Evolutionary conservation across 148 eudicot genomes (phyloP).

Genomic region (Salicornia ramosissima): DNA sequence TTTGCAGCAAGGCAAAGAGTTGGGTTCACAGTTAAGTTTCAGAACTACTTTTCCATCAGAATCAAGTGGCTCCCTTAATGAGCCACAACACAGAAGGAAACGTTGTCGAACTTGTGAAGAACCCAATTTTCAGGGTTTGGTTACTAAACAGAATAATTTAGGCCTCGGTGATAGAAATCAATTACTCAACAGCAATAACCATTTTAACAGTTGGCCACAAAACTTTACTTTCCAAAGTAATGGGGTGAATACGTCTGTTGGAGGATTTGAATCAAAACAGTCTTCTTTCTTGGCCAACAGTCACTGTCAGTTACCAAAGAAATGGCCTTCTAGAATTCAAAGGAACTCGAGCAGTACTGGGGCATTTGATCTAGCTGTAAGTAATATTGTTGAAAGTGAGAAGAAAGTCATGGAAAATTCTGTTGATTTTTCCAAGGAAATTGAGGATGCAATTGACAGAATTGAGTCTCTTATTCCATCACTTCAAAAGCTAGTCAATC

Average conservation of each 20-base stretch:
- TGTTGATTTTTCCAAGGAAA: slow-evolving; percentile 34
- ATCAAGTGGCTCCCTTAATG: slow-evolving; percentile 13
- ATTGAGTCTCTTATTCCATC: slow-evolving; percentile 40
- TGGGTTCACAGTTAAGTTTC: background rate
- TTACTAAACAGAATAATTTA: background rate
- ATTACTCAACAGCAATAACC: background rate
- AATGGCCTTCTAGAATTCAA: background rate
- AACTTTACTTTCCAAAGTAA: background rate
- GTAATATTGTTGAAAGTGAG: slow-evolving; percentile 12
- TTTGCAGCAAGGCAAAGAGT: slow-evolving; percentile 7
- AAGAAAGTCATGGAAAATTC: background rate
- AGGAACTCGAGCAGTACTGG: slow-evolving; percentile 8
- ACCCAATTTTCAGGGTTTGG: slow-evolving; percentile 12
- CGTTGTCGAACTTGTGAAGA: slow-evolving; percentile 23
- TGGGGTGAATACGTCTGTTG: background rate
- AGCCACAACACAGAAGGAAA: slow-evolving; percentile 28
- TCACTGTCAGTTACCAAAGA: background rate
- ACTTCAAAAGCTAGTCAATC: slow-evolving; percentile 28
- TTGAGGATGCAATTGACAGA: slow-evolving; percentile 39
- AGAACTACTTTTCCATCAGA: slow-evolving; percentile 3
- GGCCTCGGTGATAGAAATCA: slow-evolving; percentile 1
- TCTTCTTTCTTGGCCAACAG: background rate
- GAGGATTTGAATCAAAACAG: slow-evolving; percentile 17
- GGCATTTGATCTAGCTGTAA: background rate
- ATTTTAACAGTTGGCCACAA: slow-evolving; percentile 16